Conservation (phyloP, 129 eudicot species). For the Flaveria sonorensis region DNA sequence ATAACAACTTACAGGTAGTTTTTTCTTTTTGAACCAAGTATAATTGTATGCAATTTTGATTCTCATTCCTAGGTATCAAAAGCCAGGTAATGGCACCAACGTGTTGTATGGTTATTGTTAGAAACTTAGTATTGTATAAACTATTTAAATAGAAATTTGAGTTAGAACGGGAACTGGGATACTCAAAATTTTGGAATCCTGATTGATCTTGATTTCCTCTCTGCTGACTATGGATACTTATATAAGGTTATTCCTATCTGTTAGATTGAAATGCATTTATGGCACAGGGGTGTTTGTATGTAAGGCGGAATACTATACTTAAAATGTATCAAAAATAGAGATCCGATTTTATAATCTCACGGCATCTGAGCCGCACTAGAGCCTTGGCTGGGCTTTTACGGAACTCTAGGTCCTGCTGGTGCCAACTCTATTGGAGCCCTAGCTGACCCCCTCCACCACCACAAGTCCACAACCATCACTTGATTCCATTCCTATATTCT, state of each 20-base stretch:
- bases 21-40: background rate
- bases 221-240: background rate
- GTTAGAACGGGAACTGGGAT: background rate
- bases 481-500: no score
- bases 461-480: no score
- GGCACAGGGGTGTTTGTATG: background rate
- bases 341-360: background rate
- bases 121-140: background rate
- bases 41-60: background rate
- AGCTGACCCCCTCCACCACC: no score
- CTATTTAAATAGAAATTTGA: background rate
- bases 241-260: background rate
- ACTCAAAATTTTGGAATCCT: background rate
- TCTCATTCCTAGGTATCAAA: background rate
- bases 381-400: background rate
- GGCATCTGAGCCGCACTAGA: background rate
- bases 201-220: background rate
- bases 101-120: background rate
- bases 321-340: background rate
- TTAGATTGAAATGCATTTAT: background rate
- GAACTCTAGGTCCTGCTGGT: no score
- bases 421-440: no score
- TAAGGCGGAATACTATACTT: background rate
- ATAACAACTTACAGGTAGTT: conserved; percentile 69
- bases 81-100: background rate